These are phyloP conservation scores for Phytophthora pseudosyringae DNA, from an alignment of 352 stramenopile genomes.

Conservation along the genomic window DNA sequence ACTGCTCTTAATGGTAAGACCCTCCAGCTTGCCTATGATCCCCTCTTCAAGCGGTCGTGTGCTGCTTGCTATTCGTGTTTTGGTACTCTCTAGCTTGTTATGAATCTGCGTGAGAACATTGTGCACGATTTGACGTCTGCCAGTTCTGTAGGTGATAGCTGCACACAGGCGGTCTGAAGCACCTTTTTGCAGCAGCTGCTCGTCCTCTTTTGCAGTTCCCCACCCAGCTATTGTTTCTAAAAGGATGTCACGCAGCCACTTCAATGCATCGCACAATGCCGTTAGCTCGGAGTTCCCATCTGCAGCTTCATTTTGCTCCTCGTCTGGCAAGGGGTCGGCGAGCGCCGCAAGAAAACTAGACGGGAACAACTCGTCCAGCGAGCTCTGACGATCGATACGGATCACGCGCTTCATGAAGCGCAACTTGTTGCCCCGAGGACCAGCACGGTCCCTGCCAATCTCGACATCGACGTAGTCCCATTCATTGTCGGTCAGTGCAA, in stretches of 20 bases:
- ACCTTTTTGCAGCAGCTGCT: conserved; percentile 29
- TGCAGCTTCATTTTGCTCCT: conserved; percentile 18
- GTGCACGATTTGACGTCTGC: conserved; percentile 50
- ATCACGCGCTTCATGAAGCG: conserved; percentile 55
- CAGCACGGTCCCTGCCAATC: conserved; percentile 45
- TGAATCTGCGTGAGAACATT: conserved; percentile 49
- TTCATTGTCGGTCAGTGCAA: conserved; percentile 88
- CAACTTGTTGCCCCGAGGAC: conserved; percentile 39
- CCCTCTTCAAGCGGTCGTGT: conserved; percentile 4
- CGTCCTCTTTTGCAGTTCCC: conserved; percentile 27
- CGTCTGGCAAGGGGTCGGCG: conserved; percentile 26
- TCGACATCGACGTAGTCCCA: conserved; percentile 85
- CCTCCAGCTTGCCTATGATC: conserved; percentile 17
- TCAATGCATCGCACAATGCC: conserved; percentile 27
- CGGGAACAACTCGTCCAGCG: conserved; percentile 59
- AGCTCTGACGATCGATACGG: conserved; percentile 54
- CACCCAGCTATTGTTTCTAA: conserved; percentile 26
- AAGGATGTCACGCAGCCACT: conserved; percentile 37
- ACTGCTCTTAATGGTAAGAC: conserved; percentile 18
- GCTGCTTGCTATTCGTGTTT: conserved; percentile 1
- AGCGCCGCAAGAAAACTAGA: conserved; percentile 28
- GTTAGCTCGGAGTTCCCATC: conserved; percentile 7
- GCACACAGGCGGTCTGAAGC: conserved; percentile 35
- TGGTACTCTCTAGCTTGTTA: conserved; percentile 26
- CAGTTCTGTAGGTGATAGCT: conserved; percentile 58